Evolutionary conservation across 208 protist species (phyloP).

Genomic region (Trypanosoma grayi): DNA sequence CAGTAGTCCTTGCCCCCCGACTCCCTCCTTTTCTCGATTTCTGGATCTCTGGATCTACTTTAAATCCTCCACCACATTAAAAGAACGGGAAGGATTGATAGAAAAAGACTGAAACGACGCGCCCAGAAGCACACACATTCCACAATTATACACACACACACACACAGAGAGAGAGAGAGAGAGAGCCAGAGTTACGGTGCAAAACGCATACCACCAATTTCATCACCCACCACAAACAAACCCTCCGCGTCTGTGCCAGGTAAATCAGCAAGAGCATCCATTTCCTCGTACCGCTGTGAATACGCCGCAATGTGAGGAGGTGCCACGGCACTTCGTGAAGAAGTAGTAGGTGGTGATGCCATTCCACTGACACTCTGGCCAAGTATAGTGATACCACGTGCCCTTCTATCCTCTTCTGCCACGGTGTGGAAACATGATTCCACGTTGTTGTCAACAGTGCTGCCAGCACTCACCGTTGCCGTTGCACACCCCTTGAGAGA

Average conservation of each 20-base stretch:
- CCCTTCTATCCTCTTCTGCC: background rate
- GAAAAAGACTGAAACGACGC: too few species aligned
- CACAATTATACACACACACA: background rate
- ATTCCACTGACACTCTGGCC: background rate
- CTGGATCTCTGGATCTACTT: too few species aligned
- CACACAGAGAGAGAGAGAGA: background rate
- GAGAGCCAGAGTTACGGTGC: background rate
- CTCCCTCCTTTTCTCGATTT: too few species aligned
- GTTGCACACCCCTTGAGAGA: background rate
- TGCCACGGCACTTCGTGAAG: background rate
- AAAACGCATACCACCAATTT: constrained; percentile 59
- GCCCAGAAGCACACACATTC: too few species aligned
- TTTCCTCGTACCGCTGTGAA: constrained; percentile 30
- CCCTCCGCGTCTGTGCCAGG: constrained; percentile 28
- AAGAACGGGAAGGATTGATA: too few species aligned
- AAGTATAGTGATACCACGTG: constrained; percentile 7
- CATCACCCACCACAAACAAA: constrained; percentile 59
- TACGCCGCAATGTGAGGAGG: background rate
- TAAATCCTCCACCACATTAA: too few species aligned
- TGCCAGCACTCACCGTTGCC: too few species aligned
- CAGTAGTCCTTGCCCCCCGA: too few species aligned
- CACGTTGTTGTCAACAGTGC: background rate
- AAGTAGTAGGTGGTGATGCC: background rate
- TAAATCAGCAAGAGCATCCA: constrained; percentile 35
- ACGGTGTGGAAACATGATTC: background rate